phyloP scores from a whole-genome alignment of 345 rosid genomes.

The Eucalyptus erythrocorys region DNA sequence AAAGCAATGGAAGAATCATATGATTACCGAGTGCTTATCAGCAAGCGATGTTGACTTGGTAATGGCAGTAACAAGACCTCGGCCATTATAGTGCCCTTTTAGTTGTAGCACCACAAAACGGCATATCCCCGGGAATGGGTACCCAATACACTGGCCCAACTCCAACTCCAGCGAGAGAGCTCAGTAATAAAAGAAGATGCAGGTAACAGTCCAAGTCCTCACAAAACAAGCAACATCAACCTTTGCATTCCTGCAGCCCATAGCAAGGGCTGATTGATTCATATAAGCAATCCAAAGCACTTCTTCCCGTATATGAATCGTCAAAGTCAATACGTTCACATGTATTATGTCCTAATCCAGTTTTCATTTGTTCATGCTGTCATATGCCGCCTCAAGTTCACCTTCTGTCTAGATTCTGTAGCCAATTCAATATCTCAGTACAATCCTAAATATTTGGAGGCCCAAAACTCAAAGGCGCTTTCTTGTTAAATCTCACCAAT shows the following conservation, averaged over 20 bases:
- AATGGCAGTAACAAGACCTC: not conserved
- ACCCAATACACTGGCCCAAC: not conserved
- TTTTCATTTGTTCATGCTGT: not conserved
- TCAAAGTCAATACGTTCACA: not conserved
- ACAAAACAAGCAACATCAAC: not conserved
- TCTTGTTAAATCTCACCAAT: not conserved
- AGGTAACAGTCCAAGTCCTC: not conserved
- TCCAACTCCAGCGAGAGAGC: not conserved
- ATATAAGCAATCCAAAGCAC: not conserved
- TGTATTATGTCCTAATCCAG: not conserved
- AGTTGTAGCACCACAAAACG: not conserved
- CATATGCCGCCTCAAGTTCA: not conserved
- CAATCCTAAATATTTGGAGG: not conserved
- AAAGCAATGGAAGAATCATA: not conserved
- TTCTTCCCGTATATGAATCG: not conserved
- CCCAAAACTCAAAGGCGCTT: not conserved
- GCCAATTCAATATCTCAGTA: not conserved
- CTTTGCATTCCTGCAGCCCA: not conserved
- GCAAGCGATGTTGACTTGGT: not conserved
- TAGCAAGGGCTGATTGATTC: not conserved
- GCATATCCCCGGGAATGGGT: not conserved
- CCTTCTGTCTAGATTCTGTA: not conserved
- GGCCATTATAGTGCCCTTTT: not conserved
- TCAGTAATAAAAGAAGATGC: not conserved
- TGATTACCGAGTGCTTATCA: not conserved